phyloP scores from a whole-genome alignment of 768 basidiomycete species.

The Russula ochroleuca region DNA sequence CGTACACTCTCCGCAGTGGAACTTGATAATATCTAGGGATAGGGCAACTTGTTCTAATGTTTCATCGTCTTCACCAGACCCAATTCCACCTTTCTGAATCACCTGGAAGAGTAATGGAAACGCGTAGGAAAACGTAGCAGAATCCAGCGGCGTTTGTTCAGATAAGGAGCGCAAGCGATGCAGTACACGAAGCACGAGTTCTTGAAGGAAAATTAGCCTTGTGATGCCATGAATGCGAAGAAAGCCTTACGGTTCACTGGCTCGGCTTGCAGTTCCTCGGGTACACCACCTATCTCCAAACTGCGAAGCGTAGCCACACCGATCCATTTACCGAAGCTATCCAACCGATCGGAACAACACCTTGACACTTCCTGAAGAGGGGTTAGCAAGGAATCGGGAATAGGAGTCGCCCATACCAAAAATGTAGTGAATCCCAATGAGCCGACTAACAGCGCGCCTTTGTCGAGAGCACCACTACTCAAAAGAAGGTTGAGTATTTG shows the following conservation, averaged over 20 bases:
- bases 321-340: constrained; percentile 62
- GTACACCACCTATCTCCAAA: constrained; percentile 59
- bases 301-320: constrained; percentile 82
- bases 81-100: constrained; percentile 63
- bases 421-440: constrained; percentile 67
- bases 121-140: constrained; percentile 78
- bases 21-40: constrained; percentile 60
- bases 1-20: constrained; percentile 72
- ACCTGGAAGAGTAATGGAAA: constrained; percentile 73
- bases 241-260: constrained; percentile 51
- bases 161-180: constrained; percentile 78
- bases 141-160: constrained; percentile 77
- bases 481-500: constrained; percentile 57
- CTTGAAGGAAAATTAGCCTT: constrained; percentile 39
- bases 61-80: constrained; percentile 63
- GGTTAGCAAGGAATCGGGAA: background rate
- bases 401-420: constrained; percentile 48
- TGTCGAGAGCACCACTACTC: constrained; percentile 52
- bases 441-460: constrained; percentile 60
- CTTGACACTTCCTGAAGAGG: constrained; percentile 55
- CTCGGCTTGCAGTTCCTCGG: constrained; percentile 70
- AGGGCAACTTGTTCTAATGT: constrained; percentile 78
- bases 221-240: background rate
- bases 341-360: constrained; percentile 72
- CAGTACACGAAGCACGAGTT: constrained; percentile 75